A percentile compares a stretch with the other conserved stretches of the same genome.
Conservation (phyloP, 2,329 filamentous ascomycete genomes). For the Neonectria coccinea region DNA sequence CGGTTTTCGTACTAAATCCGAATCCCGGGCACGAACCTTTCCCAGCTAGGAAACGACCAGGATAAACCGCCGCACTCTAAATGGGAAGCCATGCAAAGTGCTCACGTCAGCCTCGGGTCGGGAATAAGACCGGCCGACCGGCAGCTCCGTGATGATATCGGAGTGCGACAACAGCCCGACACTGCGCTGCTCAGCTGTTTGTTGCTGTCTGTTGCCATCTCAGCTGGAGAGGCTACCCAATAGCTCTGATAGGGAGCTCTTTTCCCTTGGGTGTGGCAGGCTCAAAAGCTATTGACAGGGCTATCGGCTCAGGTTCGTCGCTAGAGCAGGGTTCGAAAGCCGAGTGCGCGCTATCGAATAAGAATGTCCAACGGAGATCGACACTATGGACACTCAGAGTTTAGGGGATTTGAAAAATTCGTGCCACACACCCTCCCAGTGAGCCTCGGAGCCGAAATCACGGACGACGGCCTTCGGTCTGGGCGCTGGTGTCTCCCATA, state of each 20-base stretch:
- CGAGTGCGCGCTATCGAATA: background rate
- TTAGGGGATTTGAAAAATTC: constrained; percentile 1
- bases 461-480: constrained; percentile 14
- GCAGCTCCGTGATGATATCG: constrained; percentile 9
- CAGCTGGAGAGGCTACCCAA: background rate
- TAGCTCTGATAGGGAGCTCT: background rate
- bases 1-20: constrained; percentile 20
- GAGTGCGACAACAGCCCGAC: constrained; percentile 12
- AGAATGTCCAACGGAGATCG: constrained; percentile 2
- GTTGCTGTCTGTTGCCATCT: background rate
- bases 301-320: constrained; percentile 15
- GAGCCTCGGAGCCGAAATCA: constrained; percentile 19
- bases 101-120: constrained; percentile 14
- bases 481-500: constrained; percentile 5
- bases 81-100: background rate
- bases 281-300: constrained; percentile 6
- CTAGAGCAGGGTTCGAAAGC: background rate
- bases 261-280: background rate
- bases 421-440: background rate
- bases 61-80: constrained; percentile 5
- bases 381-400: background rate
- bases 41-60: constrained; percentile 8
- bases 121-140: constrained; percentile 23
- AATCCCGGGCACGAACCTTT: constrained; percentile 29
- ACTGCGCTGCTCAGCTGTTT: background rate